phyloP scores from a whole-genome alignment of 768 basidiomycete species.

The Russula abietina region DNA sequence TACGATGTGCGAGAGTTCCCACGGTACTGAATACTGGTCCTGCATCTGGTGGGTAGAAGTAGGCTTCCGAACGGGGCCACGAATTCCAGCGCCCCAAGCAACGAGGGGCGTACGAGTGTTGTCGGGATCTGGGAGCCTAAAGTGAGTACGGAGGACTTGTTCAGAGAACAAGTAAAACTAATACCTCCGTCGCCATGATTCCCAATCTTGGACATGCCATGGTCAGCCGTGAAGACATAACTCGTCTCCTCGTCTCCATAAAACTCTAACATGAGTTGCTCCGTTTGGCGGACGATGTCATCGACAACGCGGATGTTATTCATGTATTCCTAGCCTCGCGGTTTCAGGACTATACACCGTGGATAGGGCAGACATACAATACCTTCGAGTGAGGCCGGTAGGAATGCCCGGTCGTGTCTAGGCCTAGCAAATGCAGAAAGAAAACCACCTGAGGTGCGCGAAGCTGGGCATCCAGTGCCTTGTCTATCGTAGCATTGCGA shows the following conservation, averaged over 20 bases:
- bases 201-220: slow-evolving; percentile 84
- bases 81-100: slow-evolving; percentile 75
- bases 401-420: slow-evolving; percentile 84
- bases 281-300: slow-evolving; percentile 59
- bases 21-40: slow-evolving; percentile 61
- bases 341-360: background rate
- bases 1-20: slow-evolving; percentile 52
- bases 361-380: slow-evolving; percentile 2
- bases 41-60: slow-evolving; percentile 44
- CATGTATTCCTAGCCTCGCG: slow-evolving; percentile 65
- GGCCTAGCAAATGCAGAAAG: slow-evolving; percentile 76
- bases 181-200: slow-evolving; percentile 86
- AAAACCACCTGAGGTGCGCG: slow-evolving; percentile 60
- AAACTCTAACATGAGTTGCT: slow-evolving; percentile 54
- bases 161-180: slow-evolving; percentile 24
- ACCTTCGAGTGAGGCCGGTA: slow-evolving; percentile 79
- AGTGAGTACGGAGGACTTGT: slow-evolving; percentile 4
- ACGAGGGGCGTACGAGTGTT: slow-evolving; percentile 82
- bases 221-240: slow-evolving; percentile 81
- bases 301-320: slow-evolving; percentile 78
- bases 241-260: slow-evolving; percentile 64
- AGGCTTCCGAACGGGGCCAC: slow-evolving; percentile 57
- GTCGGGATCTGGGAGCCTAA: slow-evolving; percentile 59
- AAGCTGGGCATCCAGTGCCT: slow-evolving; percentile 45
- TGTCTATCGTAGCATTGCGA: slow-evolving; percentile 53